Conservation (phyloP, 2,329 filamentous ascomycete species). For the Fusarium caatingaense region DNA sequence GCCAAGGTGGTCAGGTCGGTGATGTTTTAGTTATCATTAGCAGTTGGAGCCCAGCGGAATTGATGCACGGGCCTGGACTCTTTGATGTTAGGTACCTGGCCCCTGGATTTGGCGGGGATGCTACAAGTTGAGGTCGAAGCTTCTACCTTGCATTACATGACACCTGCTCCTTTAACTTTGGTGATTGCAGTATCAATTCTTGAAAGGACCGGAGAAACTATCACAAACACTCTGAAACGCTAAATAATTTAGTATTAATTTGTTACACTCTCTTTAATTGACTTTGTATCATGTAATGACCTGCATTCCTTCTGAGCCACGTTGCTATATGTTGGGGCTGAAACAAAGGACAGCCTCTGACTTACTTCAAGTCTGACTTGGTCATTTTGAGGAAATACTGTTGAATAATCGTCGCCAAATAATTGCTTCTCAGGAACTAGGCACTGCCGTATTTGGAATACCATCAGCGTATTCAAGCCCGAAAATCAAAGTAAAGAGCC, state of each 20-base stretch:
- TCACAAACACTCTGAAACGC: background rate
- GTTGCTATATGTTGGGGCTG: background rate
- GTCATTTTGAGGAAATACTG: background rate
- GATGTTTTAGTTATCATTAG: conserved; percentile 35
- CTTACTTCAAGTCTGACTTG: background rate
- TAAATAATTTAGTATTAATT: background rate
- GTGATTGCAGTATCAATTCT: background rate
- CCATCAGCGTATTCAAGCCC: conserved; percentile 12
- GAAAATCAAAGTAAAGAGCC: background rate
- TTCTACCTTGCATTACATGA: conserved; percentile 7
- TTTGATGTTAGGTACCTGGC: conserved; percentile 25
- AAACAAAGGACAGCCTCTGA: background rate
- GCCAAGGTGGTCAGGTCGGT: conserved; percentile 45
- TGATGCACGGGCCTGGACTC: conserved; percentile 20
- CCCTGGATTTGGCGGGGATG: conserved; percentile 27
- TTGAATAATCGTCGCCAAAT: background rate
- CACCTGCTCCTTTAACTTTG: background rate
- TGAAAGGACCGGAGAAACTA: background rate
- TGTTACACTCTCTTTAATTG: background rate
- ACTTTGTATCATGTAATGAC: background rate
- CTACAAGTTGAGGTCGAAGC: conserved; percentile 1
- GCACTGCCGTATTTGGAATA: conserved; percentile 6
- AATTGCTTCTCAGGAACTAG: background rate
- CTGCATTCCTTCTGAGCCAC: background rate
- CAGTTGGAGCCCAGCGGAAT: conserved; percentile 38